Evolutionary conservation across 352 stramenopile genomes (phyloP), one percentile per base, ranked within the genome.

Genomic region (Saprolegnia diclina): DNA sequence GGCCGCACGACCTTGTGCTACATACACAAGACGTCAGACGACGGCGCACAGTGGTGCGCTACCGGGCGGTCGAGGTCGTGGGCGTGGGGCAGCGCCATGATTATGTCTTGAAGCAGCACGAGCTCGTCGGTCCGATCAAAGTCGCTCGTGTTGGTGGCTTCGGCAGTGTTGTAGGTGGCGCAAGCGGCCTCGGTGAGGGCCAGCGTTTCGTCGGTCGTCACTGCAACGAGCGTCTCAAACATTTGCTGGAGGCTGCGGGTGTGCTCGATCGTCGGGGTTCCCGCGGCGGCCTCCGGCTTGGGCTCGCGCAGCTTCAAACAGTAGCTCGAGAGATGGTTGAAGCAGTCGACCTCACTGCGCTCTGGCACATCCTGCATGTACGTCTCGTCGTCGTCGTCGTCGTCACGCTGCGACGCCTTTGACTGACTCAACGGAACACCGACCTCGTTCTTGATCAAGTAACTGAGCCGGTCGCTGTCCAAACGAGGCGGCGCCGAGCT

Each of bases 51-150:
- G 54, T 18, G 37, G 10, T 18, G 10, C 19, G 21, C 0, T 29
- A 66, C 57, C 40, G 55, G 29, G 10, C 18, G 18, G n/a, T 66
- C 57, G 21, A 66, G n/a, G 19, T 35, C 35, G 11, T 55, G 9
- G 21, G 50, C 57, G 24, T 66, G 57, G 9, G 57, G 57, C 22
- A 66, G 22, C 14, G 38, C n/a, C 16, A 42, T 54, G 13, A 66
- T 13, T 55, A 66, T 66, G 57, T 66, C 57, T 40, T 54, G 50
- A 1, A 66, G n/a, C 4, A 55, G 29, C 18, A 40, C 38, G 19
- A 42, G 18, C 1, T 24, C 40, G 16, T 66, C 57, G 11, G 40
- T 6, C 21, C 35, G 37, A n/a, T 66, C 57, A 54, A 66, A 66
- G 16, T 29, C 10, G 18, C 4, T 19, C 19, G 40, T 5, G 5